Base-by-base conservation (phyloP, 2,329 filamentous ascomycete species). In the Sporothrix curviconia region DNA sequence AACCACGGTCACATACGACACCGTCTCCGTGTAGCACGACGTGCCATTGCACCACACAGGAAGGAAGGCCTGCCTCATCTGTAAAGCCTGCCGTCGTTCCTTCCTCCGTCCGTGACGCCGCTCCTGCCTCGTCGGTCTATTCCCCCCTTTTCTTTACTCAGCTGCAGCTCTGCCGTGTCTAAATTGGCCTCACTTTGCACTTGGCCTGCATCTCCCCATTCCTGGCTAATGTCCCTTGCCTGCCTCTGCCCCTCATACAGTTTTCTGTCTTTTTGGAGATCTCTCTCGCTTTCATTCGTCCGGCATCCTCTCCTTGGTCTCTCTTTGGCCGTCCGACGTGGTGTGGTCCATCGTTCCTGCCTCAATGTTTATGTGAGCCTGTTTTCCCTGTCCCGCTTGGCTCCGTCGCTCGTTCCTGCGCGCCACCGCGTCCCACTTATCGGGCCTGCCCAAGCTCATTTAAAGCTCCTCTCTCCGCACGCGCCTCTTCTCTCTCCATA, bases 391-490 rank as follows among this genome's bases (percentile, higher is more conserved):
- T 25, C 34, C 51, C 39, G 39, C 36, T 32, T 30, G 37, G 55
- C 32, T 30, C 17, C 44, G 43, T 49, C 53, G 42, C 32, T 50
- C 54, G 22, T 49, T 43, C 44, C 34, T 34, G 36, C 15, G 17
- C 43, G 53, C 34, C 47, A 24, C n/a, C 47, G 32, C 32, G 49
- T 11, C 40, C 46, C 55, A 44, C 55, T 46, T 46, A 37, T 44
- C 24, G 7, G 40, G 40, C 32, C 4, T 40, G 43, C 30, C 14
- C 32, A 39, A 40, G 32, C 32, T 53, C 55, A 51, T 57, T 54
- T 54, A 37, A 49, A 55, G 40, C 39, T 43, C 28, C 40, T 57
- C 46, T 44, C 28, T 12, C 37, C 46, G 22, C 11, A 42, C 46
- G 51, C 30, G 28, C 17, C 25, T 50, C 17, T 50, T 32, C n/a